These are phyloP conservation scores for Sarocladium kiliense DNA, from an alignment of 2,329 filamentous ascomycete genomes.

Conservation along the genomic window DNA sequence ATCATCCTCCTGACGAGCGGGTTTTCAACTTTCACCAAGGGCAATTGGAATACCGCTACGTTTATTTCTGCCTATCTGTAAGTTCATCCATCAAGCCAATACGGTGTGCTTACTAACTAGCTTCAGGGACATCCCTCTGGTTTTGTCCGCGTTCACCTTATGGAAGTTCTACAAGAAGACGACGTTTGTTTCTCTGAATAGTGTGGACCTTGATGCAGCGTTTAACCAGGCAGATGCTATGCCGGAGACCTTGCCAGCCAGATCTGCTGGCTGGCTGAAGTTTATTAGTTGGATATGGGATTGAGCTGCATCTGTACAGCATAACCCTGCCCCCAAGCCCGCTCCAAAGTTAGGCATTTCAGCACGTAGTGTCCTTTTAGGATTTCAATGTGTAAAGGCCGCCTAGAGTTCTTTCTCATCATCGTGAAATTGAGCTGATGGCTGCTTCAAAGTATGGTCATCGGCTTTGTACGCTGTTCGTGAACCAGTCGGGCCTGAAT, in stretches of 20 bases:
- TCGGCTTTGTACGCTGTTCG: no score
- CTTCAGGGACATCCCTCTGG: slow-evolving; percentile 53
- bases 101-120: neutral
- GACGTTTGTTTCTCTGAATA: slow-evolving; percentile 42
- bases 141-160: slow-evolving; percentile 48
- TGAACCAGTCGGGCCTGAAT: no score
- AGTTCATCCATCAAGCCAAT: slow-evolving; percentile 19
- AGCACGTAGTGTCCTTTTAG: no score
- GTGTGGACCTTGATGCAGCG: slow-evolving; percentile 47
- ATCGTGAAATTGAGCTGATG: no score
- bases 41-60: slow-evolving; percentile 50
- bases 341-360: no score
- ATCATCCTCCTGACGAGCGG: slow-evolving; percentile 66
- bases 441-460: no score
- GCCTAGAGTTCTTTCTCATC: no score
- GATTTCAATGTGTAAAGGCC: no score
- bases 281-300: slow-evolving; percentile 9
- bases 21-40: slow-evolving; percentile 56
- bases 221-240: slow-evolving; percentile 38
- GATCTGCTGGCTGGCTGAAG: neutral
- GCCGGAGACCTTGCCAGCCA: neutral
- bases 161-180: slow-evolving; percentile 66
- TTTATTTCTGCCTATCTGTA: slow-evolving; percentile 61
- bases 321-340: no score
- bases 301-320: no score